These are phyloP conservation scores for Diplodia corticola DNA, from an alignment of 2,329 filamentous ascomycete species.

Conservation along the genomic window DNA sequence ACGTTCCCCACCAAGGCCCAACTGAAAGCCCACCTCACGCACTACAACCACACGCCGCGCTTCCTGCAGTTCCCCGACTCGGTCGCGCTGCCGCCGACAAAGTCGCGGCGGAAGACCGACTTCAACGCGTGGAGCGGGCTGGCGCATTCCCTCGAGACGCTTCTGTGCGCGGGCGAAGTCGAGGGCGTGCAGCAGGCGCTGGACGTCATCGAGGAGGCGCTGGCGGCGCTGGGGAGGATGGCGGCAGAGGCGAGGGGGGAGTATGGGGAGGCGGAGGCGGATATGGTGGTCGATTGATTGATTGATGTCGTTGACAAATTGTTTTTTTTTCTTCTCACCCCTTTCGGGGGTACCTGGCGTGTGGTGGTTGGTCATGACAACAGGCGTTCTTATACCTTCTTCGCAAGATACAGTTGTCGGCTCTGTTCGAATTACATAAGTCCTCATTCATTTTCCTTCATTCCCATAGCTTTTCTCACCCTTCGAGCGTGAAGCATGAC, in stretches of 20 bases:
- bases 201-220: slow-evolving; percentile 6
- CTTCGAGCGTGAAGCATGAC: neutral
- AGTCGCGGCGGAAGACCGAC: slow-evolving; percentile 17
- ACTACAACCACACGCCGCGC: slow-evolving; percentile 21
- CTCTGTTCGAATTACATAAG: neutral
- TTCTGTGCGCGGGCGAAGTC: slow-evolving; percentile 20
- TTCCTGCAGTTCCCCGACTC: slow-evolving; percentile 14
- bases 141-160: slow-evolving; percentile 21
- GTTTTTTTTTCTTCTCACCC: neutral
- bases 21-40: slow-evolving; percentile 9
- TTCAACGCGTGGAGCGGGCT: slow-evolving; percentile 20
- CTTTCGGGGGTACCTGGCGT: neutral
- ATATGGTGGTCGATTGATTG: slow-evolving; percentile 19
- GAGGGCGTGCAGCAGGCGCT: slow-evolving; percentile 21
- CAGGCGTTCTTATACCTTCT: neutral
- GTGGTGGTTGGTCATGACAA: no score
- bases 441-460: neutral
- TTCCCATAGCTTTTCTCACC: neutral
- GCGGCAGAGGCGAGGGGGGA: neutral
- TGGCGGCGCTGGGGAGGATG: neutral
- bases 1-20: slow-evolving; percentile 8
- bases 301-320: no score
- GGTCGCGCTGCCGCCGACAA: slow-evolving; percentile 16
- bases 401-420: neutral
- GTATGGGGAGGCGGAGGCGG: slow-evolving; percentile 15